A percentile compares a stretch with the other conserved stretches of the same genome.
Conservation (phyloP, 176 grass and related monocot species). For the Tillandsia leiboldiana region DNA sequence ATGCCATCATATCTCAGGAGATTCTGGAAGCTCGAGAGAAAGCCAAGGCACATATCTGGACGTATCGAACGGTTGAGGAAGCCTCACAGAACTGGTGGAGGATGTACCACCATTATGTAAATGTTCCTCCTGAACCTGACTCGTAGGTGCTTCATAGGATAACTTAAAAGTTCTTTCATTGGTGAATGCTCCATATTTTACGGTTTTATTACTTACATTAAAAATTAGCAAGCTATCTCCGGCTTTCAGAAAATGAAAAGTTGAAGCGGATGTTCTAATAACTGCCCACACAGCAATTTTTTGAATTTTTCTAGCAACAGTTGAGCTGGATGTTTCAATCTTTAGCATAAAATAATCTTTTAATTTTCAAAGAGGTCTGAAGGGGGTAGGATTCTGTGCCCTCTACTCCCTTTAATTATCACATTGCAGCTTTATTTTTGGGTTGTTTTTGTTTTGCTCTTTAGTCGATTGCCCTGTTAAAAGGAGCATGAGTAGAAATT, state of each 20-base stretch:
- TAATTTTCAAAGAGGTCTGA: neutral
- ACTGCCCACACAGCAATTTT: neutral
- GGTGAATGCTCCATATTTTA: neutral
- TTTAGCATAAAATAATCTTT: neutral
- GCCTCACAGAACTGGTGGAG: slow-evolving; percentile 49
- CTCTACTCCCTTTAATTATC: slow-evolving; percentile 37
- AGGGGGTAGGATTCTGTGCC: slow-evolving; percentile 14
- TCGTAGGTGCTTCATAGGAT: neutral
- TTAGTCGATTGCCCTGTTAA: slow-evolving; percentile 33
- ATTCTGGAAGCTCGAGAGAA: slow-evolving; percentile 57
- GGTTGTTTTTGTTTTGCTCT: slow-evolving; percentile 20
- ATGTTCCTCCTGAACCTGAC: slow-evolving; percentile 7
- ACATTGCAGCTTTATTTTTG: slow-evolving; percentile 37
- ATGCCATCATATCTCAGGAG: slow-evolving; percentile 21
- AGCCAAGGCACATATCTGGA: slow-evolving; percentile 60
- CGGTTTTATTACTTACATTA: neutral
- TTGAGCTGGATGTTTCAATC: neutral
- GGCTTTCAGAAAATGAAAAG: no score
- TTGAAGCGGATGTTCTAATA: neutral
- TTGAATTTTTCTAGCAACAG: neutral
- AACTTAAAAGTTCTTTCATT: neutral
- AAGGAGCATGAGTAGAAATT: slow-evolving; percentile 22
- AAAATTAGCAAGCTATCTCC: neutral
- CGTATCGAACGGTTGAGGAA: slow-evolving; percentile 68
- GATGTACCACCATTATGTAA: slow-evolving; percentile 39